phyloP scores from a whole-genome alignment of 805 yeast genomes.

The Tetrapisispora pingtungensis region DNA sequence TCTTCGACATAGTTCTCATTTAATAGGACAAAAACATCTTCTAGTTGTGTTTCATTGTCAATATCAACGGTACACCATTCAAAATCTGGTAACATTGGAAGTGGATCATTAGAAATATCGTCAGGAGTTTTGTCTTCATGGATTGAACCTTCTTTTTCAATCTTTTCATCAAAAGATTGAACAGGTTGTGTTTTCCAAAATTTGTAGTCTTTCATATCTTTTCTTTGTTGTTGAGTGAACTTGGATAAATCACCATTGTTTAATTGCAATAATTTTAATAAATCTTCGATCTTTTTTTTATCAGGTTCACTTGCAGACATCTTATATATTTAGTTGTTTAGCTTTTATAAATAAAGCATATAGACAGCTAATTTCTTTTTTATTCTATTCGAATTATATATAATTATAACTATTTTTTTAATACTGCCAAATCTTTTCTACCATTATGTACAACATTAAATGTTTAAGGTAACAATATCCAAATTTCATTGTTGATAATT shows the following conservation, averaged over 20 bases:
- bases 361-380: too few relatives aligned
- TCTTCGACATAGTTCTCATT: slow-evolving; percentile 94
- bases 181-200: slow-evolving; percentile 99
- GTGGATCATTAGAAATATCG: slow-evolving; percentile 63
- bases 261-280: slow-evolving; percentile 34
- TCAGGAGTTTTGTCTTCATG: slow-evolving; percentile 56
- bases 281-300: slow-evolving; percentile 36
- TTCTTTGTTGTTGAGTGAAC: slow-evolving; percentile 47
- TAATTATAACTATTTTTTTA: too few relatives aligned
- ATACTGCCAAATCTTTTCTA: neutral
- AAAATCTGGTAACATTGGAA: slow-evolving; percentile 64
- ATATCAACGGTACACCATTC: slow-evolving; percentile 83
- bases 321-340: too few relatives aligned
- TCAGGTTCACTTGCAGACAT: neutral
- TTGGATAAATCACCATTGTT: slow-evolving; percentile 34
- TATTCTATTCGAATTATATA: too few relatives aligned
- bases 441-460: neutral
- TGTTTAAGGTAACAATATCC: neutral
- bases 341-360: too few relatives aligned
- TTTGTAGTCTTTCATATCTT: slow-evolving; percentile 79
- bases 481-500: neutral
- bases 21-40: slow-evolving; percentile 69
- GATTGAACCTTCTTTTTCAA: slow-evolving; percentile 71
- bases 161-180: slow-evolving; percentile 57
- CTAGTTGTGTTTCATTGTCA: slow-evolving; percentile 42